Evolutionary conservation across 1,284 basidiomycete species (phyloP), one percentile per base, ranked within the genome.

Genomic region (Sporisorium exsertum): DNA sequence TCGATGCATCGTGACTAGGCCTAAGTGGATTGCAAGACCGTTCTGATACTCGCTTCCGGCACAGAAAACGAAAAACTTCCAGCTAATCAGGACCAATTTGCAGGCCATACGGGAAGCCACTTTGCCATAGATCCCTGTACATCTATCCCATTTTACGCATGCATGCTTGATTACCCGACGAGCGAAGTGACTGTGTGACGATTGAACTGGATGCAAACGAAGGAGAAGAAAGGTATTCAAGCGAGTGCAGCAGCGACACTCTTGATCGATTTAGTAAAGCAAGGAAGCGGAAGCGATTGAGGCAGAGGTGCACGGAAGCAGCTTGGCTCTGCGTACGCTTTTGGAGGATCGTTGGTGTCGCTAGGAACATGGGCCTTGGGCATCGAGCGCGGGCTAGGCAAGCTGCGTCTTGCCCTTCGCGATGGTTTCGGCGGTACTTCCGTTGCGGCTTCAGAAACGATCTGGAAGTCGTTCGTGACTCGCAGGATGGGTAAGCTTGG

Each of bases 151-250:
- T 20, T 40, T 47, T 58, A 66, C 58, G 69, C 70, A 67, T 63
- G 60, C 69, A 72, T 66, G 52, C 64, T 62, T 66, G 69, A 72
- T 66, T 63, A n/a, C 63, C 59, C 69, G 45, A 22, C 29, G 13
- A 16, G 26, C 33, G 22, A 29, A 16, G 27, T 57, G 68, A 60
- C 37, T 51, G 59, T 52, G 65, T 53, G 32, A 54, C 24, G 15
- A n/a, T 35, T 55, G 58, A 29, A 26, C 10, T 15, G 7, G 22
- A 42, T 35, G 26, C 15, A 13, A 24, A 35, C 18, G 35, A 9
- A 45, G 16, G n/a, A 5, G 9, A 15, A 7, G 13, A 18, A 8
- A 18, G 52, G 13, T 42, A 8, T 10, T 29, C 15, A 52, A 16
- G 33, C 13, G 29, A 37, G 22, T 37, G 12, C n/a, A 22, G 27